Conservation (phyloP, 2,329 filamentous ascomycete genomes). For the Domatiomyces globalis region DNA sequence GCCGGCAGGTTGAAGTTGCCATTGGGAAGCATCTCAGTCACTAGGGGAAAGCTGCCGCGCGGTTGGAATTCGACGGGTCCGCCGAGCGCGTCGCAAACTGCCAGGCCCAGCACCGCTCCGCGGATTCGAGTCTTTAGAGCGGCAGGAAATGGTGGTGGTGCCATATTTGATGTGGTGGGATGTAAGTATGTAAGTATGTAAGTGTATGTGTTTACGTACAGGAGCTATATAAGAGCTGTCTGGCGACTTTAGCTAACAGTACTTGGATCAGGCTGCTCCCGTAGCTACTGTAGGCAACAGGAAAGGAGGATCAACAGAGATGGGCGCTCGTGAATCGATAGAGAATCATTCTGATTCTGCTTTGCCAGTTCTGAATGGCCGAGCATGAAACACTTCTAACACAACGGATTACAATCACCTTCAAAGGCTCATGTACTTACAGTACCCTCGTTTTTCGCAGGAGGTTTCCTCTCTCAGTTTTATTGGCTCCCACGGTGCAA, state of each 20-base stretch:
- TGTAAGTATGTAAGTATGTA: too few species aligned
- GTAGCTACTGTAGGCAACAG: too few species aligned
- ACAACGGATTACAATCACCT: too few species aligned
- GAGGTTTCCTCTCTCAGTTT: too few species aligned
- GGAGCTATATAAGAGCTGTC: not conserved
- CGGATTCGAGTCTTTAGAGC: slow-evolving; percentile 16
- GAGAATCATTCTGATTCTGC: too few species aligned
- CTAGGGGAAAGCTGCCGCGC: slow-evolving; percentile 24
- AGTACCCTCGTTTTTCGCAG: too few species aligned
- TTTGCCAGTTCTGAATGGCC: too few species aligned
- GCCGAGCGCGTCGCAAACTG: slow-evolving; percentile 31
- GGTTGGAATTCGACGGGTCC: slow-evolving; percentile 28
- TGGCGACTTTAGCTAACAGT: not conserved
- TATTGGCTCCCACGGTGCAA: too few species aligned
- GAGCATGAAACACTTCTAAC: not conserved
- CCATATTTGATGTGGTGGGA: not conserved
- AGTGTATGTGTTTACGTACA: too few species aligned
- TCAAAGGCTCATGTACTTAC: too few species aligned
- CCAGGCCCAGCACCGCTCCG: slow-evolving; percentile 28
- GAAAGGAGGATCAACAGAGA: not conserved
- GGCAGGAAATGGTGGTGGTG: not conserved
- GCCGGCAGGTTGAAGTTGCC: slow-evolving; percentile 24
- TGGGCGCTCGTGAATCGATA: too few species aligned
- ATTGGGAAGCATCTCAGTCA: slow-evolving; percentile 24
- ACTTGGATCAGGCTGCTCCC: not conserved